phyloP scores from a whole-genome alignment of 1,139 yeast genomes.

The Ogataea hybrid region DNA sequence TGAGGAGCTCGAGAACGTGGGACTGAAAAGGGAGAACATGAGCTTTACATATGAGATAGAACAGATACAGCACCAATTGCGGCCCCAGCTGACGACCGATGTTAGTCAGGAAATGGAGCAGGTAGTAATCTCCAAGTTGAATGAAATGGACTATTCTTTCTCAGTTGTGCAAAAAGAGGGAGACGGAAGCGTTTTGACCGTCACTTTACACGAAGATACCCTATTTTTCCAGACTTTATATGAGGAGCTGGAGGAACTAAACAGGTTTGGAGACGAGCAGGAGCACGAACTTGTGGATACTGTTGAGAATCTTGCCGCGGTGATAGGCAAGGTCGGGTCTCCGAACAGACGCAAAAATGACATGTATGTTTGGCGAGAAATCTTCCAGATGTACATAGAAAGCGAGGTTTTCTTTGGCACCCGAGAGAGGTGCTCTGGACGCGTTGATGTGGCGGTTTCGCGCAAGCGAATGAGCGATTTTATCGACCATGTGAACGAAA shows the following conservation, averaged over 20 bases:
- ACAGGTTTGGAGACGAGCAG: slow-evolving; percentile 43
- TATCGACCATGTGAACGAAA: slow-evolving; percentile 40
- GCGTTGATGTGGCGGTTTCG: slow-evolving; percentile 38
- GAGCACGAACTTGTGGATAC: slow-evolving; percentile 44
- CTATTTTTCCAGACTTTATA: slow-evolving; percentile 60
- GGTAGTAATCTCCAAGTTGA: slow-evolving; percentile 22
- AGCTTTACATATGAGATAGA: slow-evolving; percentile 23
- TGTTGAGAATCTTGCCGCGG: slow-evolving; percentile 43
- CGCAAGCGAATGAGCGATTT: slow-evolving; percentile 40
- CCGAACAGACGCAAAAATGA: slow-evolving; percentile 50
- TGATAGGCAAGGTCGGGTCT: slow-evolving; percentile 39
- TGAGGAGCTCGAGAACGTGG: slow-evolving; percentile 52
- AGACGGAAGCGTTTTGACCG: slow-evolving; percentile 30
- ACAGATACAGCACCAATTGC: slow-evolving; percentile 17
- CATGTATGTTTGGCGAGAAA: slow-evolving; percentile 68
- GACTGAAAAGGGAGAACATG: slow-evolving; percentile 46
- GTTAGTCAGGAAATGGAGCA: slow-evolving; percentile 6
- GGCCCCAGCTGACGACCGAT: slow-evolving; percentile 23
- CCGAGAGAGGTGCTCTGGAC: slow-evolving; percentile 47
- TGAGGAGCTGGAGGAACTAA: slow-evolving; percentile 52
- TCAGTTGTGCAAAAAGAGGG: slow-evolving; percentile 15
- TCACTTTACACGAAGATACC: slow-evolving; percentile 38
- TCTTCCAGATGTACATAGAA: slow-evolving; percentile 63
- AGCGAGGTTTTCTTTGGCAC: slow-evolving; percentile 63
- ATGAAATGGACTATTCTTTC: slow-evolving; percentile 24